These are phyloP conservation scores for Saturnispora ahearnii DNA, from an alignment of 805 yeast genomes.

Conservation along the genomic window DNA sequence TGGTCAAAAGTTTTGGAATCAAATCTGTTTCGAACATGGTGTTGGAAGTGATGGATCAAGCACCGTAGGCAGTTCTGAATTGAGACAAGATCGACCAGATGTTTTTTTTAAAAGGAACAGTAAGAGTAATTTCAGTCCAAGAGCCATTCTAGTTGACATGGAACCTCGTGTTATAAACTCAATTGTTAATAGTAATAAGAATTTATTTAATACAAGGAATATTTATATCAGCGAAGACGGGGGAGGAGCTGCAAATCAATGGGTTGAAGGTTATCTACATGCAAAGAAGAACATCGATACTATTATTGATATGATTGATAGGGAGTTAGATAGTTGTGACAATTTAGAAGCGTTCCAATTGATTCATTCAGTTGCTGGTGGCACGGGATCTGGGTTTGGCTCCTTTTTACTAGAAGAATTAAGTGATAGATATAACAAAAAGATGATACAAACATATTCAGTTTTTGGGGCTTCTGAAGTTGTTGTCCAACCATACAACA, in stretches of 20 bases:
- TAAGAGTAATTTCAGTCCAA: slow-evolving; percentile 68
- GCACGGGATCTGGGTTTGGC: slow-evolving; percentile 96
- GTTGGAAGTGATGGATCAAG: slow-evolving; percentile 28
- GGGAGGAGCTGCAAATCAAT: slow-evolving; percentile 91
- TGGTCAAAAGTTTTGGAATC: slow-evolving; percentile 89
- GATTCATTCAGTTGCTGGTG: slow-evolving; percentile 94
- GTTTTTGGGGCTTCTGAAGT: slow-evolving; percentile 89
- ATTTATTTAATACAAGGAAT: slow-evolving; percentile 77
- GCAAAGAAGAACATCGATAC: slow-evolving; percentile 63
- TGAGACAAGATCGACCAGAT: slow-evolving; percentile 64
- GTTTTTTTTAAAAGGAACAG: slow-evolving; percentile 75
- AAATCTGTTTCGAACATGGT: slow-evolving; percentile 80
- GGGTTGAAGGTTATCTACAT: slow-evolving; percentile 83
- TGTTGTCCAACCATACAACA: slow-evolving; percentile 96
- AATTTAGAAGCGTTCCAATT: slow-evolving; percentile 84
- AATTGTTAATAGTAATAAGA: slow-evolving; percentile 24
- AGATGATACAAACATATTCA: slow-evolving; percentile 74
- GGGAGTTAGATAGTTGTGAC: slow-evolving; percentile 87
- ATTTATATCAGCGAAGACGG: slow-evolving; percentile 73
- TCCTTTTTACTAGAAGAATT: slow-evolving; percentile 54
- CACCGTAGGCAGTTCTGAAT: not conserved
- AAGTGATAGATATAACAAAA: slow-evolving; percentile 75
- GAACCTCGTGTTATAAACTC: slow-evolving; percentile 84
- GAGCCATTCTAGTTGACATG: slow-evolving; percentile 76
- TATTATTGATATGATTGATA: slow-evolving; percentile 73